A percentile compares a stretch with the other conserved stretches of the same genome.
Evolutionary conservation across 495 filamentous ascomycete genomes (phyloP).

Genomic region (Aspergillus hancockii): DNA sequence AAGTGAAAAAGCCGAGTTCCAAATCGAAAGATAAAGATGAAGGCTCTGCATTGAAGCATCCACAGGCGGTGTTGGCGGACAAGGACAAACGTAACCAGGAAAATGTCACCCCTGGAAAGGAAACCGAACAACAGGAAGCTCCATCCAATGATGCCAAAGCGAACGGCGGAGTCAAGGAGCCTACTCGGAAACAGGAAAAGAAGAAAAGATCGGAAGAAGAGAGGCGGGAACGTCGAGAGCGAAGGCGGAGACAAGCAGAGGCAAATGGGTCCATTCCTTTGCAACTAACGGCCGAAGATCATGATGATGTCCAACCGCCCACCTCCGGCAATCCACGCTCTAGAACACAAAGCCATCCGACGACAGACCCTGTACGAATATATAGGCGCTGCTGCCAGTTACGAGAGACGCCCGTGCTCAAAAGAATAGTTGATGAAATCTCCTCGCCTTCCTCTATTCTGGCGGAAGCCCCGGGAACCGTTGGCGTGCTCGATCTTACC

Average conservation of each 20-base stretch:
- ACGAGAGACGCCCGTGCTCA: slow-evolving; percentile 84
- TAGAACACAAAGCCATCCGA: slow-evolving; percentile 68
- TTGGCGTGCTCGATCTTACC: slow-evolving; percentile 79
- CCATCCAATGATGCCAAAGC: slow-evolving; percentile 30
- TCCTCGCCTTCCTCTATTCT: slow-evolving; percentile 62
- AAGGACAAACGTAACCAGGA: slow-evolving; percentile 46
- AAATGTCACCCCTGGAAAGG: slow-evolving; percentile 26
- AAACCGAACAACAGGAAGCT: slow-evolving; percentile 21
- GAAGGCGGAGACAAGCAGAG: slow-evolving; percentile 73
- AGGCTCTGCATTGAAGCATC: slow-evolving; percentile 64
- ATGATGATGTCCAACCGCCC: slow-evolving; percentile 40
- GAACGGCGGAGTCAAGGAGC: slow-evolving; percentile 47
- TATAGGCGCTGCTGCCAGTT: slow-evolving; percentile 94
- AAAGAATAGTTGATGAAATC: slow-evolving; percentile 85
- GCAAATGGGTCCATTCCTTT: slow-evolving; percentile 80
- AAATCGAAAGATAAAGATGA: slow-evolving; percentile 71
- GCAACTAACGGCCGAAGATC: slow-evolving; percentile 65
- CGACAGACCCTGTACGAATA: slow-evolving; percentile 88
- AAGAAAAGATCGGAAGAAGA: slow-evolving; percentile 90
- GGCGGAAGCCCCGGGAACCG: slow-evolving; percentile 63
- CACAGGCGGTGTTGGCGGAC: slow-evolving; percentile 55
- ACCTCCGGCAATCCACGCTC: slow-evolving; percentile 33
- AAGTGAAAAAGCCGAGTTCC: slow-evolving; percentile 53
- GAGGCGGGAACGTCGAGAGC: slow-evolving; percentile 81
- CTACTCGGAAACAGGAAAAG: slow-evolving; percentile 78